Percentiles rank a stretch among this genome's conserved stretches.
Evolutionary conservation across 2,329 filamentous ascomycete genomes (phyloP).

Genomic region (Penicillium sp.): DNA sequence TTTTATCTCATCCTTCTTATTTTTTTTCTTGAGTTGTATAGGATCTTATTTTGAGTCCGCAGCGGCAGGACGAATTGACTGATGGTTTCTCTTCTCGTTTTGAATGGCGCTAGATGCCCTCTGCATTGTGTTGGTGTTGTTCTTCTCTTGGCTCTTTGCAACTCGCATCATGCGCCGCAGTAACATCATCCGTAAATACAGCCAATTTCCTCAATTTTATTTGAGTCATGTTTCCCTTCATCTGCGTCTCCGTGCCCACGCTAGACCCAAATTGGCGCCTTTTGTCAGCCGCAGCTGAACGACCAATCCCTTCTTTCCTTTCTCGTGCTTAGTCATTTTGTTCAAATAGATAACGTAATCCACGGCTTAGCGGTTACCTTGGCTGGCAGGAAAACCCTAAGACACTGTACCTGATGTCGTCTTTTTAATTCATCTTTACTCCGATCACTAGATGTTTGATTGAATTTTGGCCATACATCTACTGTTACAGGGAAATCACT

Average conservation of each 20-base stretch:
- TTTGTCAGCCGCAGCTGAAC: not conserved
- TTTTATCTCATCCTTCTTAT: constrained; percentile 8
- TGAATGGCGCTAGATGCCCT: constrained; percentile 9
- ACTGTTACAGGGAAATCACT: no score
- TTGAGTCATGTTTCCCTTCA: not conserved
- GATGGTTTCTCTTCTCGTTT: constrained; percentile 11
- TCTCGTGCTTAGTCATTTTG: no score
- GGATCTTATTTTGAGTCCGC: constrained; percentile 15
- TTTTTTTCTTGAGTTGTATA: constrained; percentile 24
- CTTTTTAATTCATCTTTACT: no score
- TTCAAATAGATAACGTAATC: no score
- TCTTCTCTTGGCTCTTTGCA: constrained; percentile 4
- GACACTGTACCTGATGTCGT: no score
- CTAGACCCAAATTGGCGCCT: not conserved
- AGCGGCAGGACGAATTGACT: constrained; percentile 21
- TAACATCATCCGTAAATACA: not conserved
- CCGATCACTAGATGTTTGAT: no score
- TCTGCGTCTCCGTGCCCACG: not conserved
- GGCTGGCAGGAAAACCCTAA: no score
- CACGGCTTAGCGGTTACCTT: no score
- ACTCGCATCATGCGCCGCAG: not conserved
- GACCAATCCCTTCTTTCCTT: no score
- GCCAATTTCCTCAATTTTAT: not conserved
- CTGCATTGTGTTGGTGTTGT: constrained; percentile 14
- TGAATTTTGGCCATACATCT: no score